These are phyloP conservation scores for Cubamyces sp. DNA, from an alignment of 768 basidiomycete species.

Conservation along the genomic window DNA sequence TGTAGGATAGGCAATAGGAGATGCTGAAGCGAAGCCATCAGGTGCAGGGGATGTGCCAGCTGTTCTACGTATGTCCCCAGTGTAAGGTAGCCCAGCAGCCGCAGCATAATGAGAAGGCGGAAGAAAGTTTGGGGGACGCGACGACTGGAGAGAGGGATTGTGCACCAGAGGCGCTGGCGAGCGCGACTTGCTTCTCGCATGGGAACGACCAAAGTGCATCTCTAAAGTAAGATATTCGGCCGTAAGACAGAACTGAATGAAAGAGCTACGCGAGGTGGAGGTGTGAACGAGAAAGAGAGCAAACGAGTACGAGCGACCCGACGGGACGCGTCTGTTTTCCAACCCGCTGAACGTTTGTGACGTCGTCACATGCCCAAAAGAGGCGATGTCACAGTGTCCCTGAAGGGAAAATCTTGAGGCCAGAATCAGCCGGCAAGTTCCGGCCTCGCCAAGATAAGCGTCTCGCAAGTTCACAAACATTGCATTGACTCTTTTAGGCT, in stretches of 20 bases:
- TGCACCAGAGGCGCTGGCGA: constrained; percentile 21
- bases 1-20: constrained; percentile 23
- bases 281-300: background rate
- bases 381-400: background rate
- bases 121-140: constrained; percentile 34
- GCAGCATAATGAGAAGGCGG: constrained; percentile 44
- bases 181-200: constrained; percentile 25
- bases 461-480: no score
- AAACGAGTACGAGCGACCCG: no score
- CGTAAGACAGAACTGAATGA: background rate
- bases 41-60: background rate
- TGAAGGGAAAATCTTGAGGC: background rate
- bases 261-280: no score
- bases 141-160: background rate
- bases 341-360: constrained; percentile 11
- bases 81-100: constrained; percentile 34
- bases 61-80: background rate
- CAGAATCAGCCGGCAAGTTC: background rate
- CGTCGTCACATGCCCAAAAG: background rate
- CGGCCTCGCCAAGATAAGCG: background rate
- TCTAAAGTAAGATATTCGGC: background rate
- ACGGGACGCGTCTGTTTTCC: background rate
- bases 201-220: constrained; percentile 28
- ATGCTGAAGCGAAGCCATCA: background rate
- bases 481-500: no score